Base-by-base conservation (phyloP, 345 rosid genomes). In the Gossypium mustelinum region DNA sequence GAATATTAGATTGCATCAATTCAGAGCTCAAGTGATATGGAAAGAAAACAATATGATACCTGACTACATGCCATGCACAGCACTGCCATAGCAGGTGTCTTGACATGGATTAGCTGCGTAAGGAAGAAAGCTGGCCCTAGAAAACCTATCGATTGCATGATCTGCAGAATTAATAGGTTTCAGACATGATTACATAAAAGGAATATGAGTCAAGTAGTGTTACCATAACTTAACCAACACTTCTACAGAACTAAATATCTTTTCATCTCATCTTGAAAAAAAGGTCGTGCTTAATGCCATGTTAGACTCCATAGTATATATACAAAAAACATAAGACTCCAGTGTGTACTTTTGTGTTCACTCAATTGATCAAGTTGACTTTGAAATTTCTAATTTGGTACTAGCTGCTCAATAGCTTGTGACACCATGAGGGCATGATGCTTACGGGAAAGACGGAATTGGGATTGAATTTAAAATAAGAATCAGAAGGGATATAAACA, bases 21-120 rank as follows among this genome's bases (percentile, higher is more conserved):
- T 57, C 22, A 4, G 57, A 76, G 76, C 66, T 58, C 12, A 9
- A 50, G 22, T 5, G 25, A 71, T 75, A 78, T 25, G 70, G 76
- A 71, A 27, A 81, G 69, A 11, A 47, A 68, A 55, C 18, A 52
- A 69, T 72, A 72, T 54, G 81, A 71, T 77, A 94, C 98, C 98
- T 94, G 98, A 84, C 97, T 89, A 84, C 97, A 92, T 58, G 98
- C 97, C 98, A 94, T 94, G 86, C 97, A 94, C 76, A 94, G 79
- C 77, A 94, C 98, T 45, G 98, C 98, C 90, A 94, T 85, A 58
- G 92, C 90, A 76, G 98, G 97, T 71, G 97, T 88, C 82, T 74
- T 89, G 81, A 92, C 90, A 70, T 84, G 84, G 82, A 95, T 91
- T 81, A 92, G 81, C 87, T 88, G 98, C 11, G 93, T 83, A 48